These are phyloP conservation scores for Erysimum cheiri DNA, from an alignment of 441 rosid genomes.

Conservation along the genomic window DNA sequence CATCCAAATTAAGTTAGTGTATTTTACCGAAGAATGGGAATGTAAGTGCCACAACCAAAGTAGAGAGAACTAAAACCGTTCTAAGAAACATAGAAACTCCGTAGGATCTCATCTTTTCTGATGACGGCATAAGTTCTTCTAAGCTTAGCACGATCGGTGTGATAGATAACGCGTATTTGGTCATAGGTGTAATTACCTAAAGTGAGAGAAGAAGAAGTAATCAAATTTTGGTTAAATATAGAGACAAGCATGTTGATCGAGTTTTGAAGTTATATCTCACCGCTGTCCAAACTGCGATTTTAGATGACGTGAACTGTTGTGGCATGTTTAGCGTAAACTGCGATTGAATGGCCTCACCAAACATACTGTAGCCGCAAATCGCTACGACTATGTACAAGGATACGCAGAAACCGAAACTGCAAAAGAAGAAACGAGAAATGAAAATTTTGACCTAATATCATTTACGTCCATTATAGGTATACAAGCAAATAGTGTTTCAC, in stretches of 20 bases:
- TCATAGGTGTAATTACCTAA: conserved; percentile 78
- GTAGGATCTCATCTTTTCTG: conserved; percentile 46
- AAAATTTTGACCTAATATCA: neutral
- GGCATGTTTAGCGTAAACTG: conserved; percentile 90
- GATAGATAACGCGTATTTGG: conserved; percentile 78
- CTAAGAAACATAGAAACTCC: conserved; percentile 58
- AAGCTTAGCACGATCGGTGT: conserved; percentile 73
- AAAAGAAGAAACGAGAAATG: conserved; percentile 4
- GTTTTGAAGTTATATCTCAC: conserved; percentile 45
- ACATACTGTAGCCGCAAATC: conserved; percentile 69
- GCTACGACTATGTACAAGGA: conserved; percentile 60
- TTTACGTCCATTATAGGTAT: conserved; percentile 16
- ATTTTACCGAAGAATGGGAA: conserved; percentile 76
- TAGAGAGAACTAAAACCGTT: conserved; percentile 66
- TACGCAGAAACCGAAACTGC: conserved; percentile 69
- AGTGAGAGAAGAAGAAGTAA: neutral
- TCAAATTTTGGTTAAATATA: neutral
- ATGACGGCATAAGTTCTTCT: conserved; percentile 73
- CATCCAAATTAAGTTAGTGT: conserved; percentile 4
- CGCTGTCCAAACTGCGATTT: conserved; percentile 77
- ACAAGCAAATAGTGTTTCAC: conserved; percentile 38
- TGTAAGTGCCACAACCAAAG: conserved; percentile 68
- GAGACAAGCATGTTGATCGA: neutral
- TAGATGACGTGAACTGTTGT: conserved; percentile 57
- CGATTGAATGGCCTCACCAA: conserved; percentile 72